phyloP scores from a whole-genome alignment of 768 basidiomycete species.

The Tricholoma flavovirens region DNA sequence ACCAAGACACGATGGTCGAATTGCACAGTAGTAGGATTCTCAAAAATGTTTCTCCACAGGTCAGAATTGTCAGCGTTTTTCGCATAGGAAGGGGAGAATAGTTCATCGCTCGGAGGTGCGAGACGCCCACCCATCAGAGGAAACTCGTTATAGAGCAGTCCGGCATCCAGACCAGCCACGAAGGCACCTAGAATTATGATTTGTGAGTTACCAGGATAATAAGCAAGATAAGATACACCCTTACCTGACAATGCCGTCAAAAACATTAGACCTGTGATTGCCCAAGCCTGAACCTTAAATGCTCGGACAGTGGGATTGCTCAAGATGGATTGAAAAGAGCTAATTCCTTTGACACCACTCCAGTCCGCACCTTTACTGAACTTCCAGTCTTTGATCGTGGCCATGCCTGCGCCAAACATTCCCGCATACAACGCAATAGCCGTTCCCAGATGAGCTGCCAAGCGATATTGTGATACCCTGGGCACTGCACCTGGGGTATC shows the following conservation, averaged over 20 bases:
- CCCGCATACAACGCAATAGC: constrained; percentile 89
- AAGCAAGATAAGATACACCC: constrained; percentile 12
- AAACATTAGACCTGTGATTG: constrained; percentile 74
- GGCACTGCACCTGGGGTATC: constrained; percentile 81
- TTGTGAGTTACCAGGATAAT: background rate
- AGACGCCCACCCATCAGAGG: constrained; percentile 91
- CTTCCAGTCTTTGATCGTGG: constrained; percentile 74
- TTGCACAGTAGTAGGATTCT: constrained; percentile 97
- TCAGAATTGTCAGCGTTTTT: constrained; percentile 65
- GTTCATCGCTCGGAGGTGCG: constrained; percentile 75
- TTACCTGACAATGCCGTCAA: constrained; percentile 89
- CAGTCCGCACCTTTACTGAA: constrained; percentile 53
- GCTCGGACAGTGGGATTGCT: constrained; percentile 49
- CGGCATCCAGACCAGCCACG: constrained; percentile 96
- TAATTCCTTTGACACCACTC: constrained; percentile 44
- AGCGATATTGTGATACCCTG: constrained; percentile 92
- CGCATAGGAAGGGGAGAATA: constrained; percentile 74
- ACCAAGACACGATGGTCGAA: constrained; percentile 94
- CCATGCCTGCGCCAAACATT: constrained; percentile 81
- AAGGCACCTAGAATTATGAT: constrained; percentile 68
- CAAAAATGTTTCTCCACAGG: constrained; percentile 91
- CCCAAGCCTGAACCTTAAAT: constrained; percentile 56
- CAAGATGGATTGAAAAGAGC: constrained; percentile 39
- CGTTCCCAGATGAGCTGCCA: constrained; percentile 91
- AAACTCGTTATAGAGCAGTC: constrained; percentile 97